phyloP scores from a whole-genome alignment of 345 rosid species.

The Murraya koenigii region DNA sequence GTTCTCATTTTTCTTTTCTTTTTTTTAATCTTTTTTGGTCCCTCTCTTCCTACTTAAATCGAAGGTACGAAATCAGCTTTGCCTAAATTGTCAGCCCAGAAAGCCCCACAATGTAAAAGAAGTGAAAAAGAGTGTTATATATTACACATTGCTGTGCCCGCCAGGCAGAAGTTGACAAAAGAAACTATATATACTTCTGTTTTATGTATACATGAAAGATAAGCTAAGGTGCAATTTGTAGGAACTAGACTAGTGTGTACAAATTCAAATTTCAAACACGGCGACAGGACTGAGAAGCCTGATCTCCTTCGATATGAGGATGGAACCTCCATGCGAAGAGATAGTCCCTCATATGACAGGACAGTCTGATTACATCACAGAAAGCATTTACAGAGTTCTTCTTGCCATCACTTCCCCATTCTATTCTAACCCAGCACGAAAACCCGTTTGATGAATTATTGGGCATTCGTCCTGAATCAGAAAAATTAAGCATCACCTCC shows the following conservation, averaged over 20 bases:
- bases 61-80: background rate
- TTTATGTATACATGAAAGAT: background rate
- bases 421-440: constrained; percentile 89
- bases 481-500: constrained; percentile 58
- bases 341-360: constrained; percentile 68
- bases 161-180: background rate
- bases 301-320: constrained; percentile 23
- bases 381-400: constrained; percentile 50
- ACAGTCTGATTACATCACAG: constrained; percentile 64
- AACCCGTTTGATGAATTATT: constrained; percentile 45
- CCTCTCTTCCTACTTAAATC: too few relatives aligned
- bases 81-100: background rate
- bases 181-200: background rate
- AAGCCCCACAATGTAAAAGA: background rate
- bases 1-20: too few relatives aligned
- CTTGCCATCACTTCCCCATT: constrained; percentile 64
- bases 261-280: constrained; percentile 15
- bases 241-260: background rate
- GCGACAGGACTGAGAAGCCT: constrained; percentile 33
- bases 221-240: background rate
- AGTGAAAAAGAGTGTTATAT: background rate
- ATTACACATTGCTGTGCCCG: background rate
- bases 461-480: constrained; percentile 35
- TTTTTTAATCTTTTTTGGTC: too few relatives aligned
- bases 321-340: constrained; percentile 79